Base-by-base conservation (phyloP, 306 rosid species). In the Lablab purpureus region DNA sequence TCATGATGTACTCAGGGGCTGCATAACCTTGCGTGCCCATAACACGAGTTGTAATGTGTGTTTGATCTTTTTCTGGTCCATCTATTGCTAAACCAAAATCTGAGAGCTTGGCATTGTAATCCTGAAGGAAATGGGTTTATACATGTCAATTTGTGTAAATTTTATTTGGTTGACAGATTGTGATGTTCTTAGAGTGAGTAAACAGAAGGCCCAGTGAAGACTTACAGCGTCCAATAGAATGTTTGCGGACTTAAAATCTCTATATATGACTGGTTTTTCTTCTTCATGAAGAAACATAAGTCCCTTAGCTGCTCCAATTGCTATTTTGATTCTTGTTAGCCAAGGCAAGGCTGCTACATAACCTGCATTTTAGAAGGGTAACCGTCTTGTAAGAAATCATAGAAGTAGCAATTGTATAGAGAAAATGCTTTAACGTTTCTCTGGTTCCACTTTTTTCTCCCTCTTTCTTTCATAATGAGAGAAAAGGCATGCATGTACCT, bases 1-100 rank as follows among this genome's bases (percentile, higher is more conserved):
- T 73, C 85, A 32, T 91, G 51, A 93, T 75, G 72, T 95, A 95
- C 83, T 93, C 99, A 0, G 98, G 99, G 56, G 97, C 99, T 14
- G 98, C 99, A 65, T 95, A 95, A 63, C 99, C 99, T 74, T 79
- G 87, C 0, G 99, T 95, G 9, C 99, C 99, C 99, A 95, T 91
- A 23, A 91, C 88, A 1, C 79, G 79, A 13, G 97, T 89, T 46
- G 94, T 82, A 13, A 90, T 49, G 51, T 93, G 94, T 4, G 93
- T 83, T 52, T 95, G 84, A n/a, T 91, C 83, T 47, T 90, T 93
- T 62, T 87, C 88, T 3, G 93, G 94, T 46, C 94, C 97, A 45
- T 95, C 91, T 8, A 86, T 90, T 51, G 99, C 99, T 30, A 95
- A 86, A 34, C 99, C 99, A 1, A 95, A 95, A 85, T 95, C 99